A percentile compares a stretch with the other conserved stretches of the same genome.
Conservation (phyloP, 139 green algal species). For the Micromonas pusilla region DNA sequence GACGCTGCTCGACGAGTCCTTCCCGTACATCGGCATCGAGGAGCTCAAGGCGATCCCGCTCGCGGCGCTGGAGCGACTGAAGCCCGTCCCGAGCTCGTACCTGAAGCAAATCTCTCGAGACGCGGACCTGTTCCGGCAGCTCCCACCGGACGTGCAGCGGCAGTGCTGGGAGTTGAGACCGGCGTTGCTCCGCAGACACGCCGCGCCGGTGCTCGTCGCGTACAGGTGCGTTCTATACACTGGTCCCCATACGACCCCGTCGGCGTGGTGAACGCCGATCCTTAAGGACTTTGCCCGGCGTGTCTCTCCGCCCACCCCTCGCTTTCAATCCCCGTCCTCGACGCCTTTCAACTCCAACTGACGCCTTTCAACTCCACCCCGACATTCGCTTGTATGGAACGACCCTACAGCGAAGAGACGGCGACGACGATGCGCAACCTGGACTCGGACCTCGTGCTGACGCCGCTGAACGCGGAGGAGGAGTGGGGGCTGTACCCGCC, state of each 20-base stretch:
- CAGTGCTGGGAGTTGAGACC: conserved; percentile 29
- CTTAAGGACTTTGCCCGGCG: no score
- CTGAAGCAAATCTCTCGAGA: conserved; percentile 28
- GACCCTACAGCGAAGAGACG: conserved; percentile 18
- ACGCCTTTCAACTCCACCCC: no score
- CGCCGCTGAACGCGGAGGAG: neutral
- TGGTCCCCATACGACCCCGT: no score
- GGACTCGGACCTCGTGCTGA: no score
- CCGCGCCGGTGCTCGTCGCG: neutral
- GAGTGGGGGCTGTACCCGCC: neutral
- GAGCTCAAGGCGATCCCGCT: conserved; percentile 30
- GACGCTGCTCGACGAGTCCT: conserved; percentile 20
- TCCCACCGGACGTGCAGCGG: conserved; percentile 22
- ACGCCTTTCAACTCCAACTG: no score
- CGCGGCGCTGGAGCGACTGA: conserved; percentile 25
- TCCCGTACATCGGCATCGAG: conserved; percentile 34
- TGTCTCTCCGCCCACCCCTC: no score
- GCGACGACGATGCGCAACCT: neutral
- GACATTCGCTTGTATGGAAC: no score
- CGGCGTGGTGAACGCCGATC: no score
- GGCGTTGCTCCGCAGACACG: conserved; percentile 2
- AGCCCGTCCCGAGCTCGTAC: conserved; percentile 24
- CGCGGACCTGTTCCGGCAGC: conserved; percentile 20
- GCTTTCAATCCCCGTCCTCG: no score
- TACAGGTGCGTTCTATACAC: no score